Base-by-base conservation (phyloP, 1,284 basidiomycete genomes). In the Stygiomarasmius scandens region DNA sequence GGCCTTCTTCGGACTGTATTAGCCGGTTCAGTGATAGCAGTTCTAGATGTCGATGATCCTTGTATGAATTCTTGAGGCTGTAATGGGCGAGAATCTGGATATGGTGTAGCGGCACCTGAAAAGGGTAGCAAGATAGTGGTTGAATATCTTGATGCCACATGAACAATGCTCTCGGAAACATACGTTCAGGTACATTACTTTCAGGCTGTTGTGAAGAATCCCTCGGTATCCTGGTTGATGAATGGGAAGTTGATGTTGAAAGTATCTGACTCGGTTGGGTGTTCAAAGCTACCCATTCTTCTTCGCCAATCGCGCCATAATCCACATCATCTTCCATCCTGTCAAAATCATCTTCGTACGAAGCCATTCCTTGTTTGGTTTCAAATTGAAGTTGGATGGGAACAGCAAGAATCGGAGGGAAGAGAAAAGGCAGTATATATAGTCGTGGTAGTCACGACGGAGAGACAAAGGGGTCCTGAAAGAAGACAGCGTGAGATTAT, bases 281-380 rank as follows among this genome's bases (percentile, higher is more conserved):
- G 22, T 61, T 52, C 32, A 55, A 23, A 12, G 53, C 41, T 3
- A 48, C 48, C 60, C 60, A 61, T 29, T 58, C 54, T 3, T 52
- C 27, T 22, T 61, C 60, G 32, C 27, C 36, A 10, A 61, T 61
- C 11, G 45, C 60, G 6, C 34, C 36, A 45, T 52, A 61, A 32
- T 61, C 60, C 8, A 61, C 22, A 23, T 58, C 49, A 24, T 61
- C 60, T 10, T 48, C 29, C 2, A 61, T 20, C 20, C 27, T 10
- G 29, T 61, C 60, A 34, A 53, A 61, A 52, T 58, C 56, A 45
- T 61, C 60, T 41, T 52, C 48, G 20, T n/a, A 22, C 19, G 24
- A 32, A 12, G 29, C 29, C 29, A 32, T 32, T 5, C 12, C 29
- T 32, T 6, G 5, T 32, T 32, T 12, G 29, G 5, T 32, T 32